Evolutionary conservation across 352 stramenopile species (phyloP).

Genomic region (Phytophthora hibernalis): DNA sequence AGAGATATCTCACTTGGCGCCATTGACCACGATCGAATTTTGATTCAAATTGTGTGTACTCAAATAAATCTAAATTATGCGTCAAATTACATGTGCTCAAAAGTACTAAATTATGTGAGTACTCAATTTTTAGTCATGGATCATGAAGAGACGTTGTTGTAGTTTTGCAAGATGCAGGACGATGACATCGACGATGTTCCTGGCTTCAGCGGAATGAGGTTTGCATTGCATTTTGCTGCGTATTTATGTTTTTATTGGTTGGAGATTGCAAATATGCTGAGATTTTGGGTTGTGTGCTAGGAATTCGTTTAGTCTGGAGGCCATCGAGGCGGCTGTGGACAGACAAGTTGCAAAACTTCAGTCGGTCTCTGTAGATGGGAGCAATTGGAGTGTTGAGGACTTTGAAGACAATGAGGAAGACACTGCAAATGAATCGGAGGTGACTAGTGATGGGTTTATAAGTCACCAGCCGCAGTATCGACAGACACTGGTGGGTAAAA

Average conservation of each 20-base stretch:
- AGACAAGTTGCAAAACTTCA: conserved; percentile 34
- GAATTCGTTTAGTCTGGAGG: conserved; percentile 33
- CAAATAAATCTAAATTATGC: not conserved
- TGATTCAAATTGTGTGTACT: not conserved
- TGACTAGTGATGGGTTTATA: conserved; percentile 43
- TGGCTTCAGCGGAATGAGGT: conserved; percentile 49
- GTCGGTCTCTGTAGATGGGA: conserved; percentile 5
- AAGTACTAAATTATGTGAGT: not conserved
- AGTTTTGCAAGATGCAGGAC: conserved; percentile 17
- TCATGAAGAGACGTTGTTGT: conserved; percentile 17
- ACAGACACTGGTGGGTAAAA: conserved; percentile 56
- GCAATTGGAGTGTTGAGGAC: conserved; percentile 19
- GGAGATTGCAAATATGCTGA: not conserved
- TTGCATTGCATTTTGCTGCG: not conserved
- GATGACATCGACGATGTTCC: conserved; percentile 31
- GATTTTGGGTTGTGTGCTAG: conserved; percentile 10
- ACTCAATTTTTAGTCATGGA: not conserved
- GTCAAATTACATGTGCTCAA: not conserved
- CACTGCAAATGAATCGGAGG: conserved; percentile 12
- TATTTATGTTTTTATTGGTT: not conserved
- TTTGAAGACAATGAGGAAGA: conserved; percentile 28
- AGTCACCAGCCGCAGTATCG: conserved; percentile 55
- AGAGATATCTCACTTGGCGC: not conserved
- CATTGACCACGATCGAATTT: not conserved
- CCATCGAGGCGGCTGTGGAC: conserved; percentile 37